Percentiles rank a stretch among this genome's conserved stretches.
These are phyloP conservation scores for Chamaecyparis obtusa DNA, from an alignment of 75 land plant genomes.

Conservation along the genomic window DNA sequence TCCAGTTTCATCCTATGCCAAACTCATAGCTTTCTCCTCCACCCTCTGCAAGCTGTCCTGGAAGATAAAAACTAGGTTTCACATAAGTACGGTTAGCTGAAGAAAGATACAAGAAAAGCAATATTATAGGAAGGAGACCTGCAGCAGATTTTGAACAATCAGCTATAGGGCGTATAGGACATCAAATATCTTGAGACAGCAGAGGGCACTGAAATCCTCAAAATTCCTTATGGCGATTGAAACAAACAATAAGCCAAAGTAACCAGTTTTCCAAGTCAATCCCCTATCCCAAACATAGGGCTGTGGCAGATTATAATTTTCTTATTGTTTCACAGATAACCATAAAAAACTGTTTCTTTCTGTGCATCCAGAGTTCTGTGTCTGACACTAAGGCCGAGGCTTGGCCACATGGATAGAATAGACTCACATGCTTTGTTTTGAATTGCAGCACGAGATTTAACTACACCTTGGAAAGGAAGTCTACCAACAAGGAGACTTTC, in stretches of 20 bases:
- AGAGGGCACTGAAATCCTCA: constrained; percentile 2
- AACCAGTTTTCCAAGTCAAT: not conserved
- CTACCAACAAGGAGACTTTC: not conserved
- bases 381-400: not conserved
- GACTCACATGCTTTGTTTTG: not conserved
- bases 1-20: too few relatives aligned
- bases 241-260: not conserved
- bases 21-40: too few relatives aligned
- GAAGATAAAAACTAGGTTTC: not conserved
- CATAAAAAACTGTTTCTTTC: not conserved
- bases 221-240: not conserved
- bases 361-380: not conserved
- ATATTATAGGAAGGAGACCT: not conserved
- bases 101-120: too few relatives aligned
- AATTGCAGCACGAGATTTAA: not conserved
- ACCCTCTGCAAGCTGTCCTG: too few relatives aligned
- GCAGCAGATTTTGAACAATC: not conserved
- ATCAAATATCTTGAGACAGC: not conserved
- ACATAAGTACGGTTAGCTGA: not conserved
- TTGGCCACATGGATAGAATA: not conserved
- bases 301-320: not conserved
- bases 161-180: not conserved
- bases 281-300: not conserved
- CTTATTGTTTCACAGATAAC: not conserved
- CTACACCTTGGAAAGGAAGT: not conserved